These are phyloP conservation scores for Colletotrichum tanaceti DNA, from an alignment of 2,329 filamentous ascomycete species.

Conservation along the genomic window DNA sequence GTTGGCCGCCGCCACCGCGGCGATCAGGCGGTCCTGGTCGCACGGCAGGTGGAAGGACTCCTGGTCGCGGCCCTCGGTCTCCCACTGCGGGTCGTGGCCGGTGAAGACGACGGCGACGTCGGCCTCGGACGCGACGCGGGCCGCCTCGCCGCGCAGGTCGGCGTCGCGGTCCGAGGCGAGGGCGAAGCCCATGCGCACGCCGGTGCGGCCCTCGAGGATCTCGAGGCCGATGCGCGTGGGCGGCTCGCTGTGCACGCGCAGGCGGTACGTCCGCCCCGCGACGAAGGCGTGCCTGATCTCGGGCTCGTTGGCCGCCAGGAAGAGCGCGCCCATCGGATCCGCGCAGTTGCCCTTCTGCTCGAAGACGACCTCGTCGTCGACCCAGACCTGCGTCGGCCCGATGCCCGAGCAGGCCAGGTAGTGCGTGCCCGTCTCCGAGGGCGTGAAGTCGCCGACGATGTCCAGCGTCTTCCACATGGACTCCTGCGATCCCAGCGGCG, in stretches of 20 bases:
- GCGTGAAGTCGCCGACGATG: slow-evolving; percentile 48
- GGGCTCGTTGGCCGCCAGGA: slow-evolving; percentile 48
- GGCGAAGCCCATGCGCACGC: slow-evolving; percentile 49
- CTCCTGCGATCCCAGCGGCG: slow-evolving; percentile 41
- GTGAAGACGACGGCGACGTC: slow-evolving; percentile 72
- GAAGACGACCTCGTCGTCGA: slow-evolving; percentile 48
- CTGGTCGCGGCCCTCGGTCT: slow-evolving; percentile 70
- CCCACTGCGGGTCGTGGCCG: slow-evolving; percentile 66
- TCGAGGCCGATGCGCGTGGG: slow-evolving; percentile 47
- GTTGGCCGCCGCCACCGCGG: slow-evolving; percentile 67
- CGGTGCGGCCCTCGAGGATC: slow-evolving; percentile 49
- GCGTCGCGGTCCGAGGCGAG: slow-evolving; percentile 57
- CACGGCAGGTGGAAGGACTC: slow-evolving; percentile 55
- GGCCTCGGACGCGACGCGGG: slow-evolving; percentile 56
- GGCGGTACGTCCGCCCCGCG: slow-evolving; percentile 48
- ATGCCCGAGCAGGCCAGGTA: slow-evolving; percentile 50
- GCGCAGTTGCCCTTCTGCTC: slow-evolving; percentile 48
- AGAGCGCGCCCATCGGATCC: slow-evolving; percentile 52
- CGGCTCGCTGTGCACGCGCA: slow-evolving; percentile 47
- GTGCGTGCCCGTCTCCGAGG: slow-evolving; percentile 47
- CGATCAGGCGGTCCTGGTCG: slow-evolving; percentile 76
- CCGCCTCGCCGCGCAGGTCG: slow-evolving; percentile 63
- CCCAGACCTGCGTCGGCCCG: slow-evolving; percentile 47
- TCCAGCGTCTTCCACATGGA: slow-evolving; percentile 45
- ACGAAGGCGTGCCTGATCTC: slow-evolving; percentile 45